A percentile compares a stretch with the other conserved stretches of the same genome.
phyloP scores from a whole-genome alignment of 2,329 filamentous ascomycete species.

The Pseudogymnoascus sp. region DNA sequence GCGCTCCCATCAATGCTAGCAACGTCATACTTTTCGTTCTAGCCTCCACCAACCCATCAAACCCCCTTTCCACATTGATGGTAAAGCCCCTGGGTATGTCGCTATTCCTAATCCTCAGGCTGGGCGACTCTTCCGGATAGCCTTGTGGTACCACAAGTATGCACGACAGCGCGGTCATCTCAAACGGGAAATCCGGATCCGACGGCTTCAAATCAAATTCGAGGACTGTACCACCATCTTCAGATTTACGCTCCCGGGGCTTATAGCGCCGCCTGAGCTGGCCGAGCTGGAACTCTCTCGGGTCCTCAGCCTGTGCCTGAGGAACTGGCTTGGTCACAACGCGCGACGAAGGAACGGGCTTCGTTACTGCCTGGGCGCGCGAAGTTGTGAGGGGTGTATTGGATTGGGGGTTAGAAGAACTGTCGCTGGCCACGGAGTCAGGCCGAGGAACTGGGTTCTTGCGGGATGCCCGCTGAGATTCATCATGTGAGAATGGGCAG shows the following conservation, averaged over 20 bases:
- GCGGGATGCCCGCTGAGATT: slow-evolving; percentile 18
- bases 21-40: slow-evolving; percentile 49
- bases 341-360: slow-evolving; percentile 31
- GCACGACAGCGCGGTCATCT: slow-evolving; percentile 60
- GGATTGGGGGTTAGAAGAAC: slow-evolving; percentile 13
- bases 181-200: slow-evolving; percentile 77
- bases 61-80: slow-evolving; percentile 69
- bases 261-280: slow-evolving; percentile 62
- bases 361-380: slow-evolving; percentile 24
- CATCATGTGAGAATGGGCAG: slow-evolving; percentile 42
- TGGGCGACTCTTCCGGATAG: slow-evolving; percentile 53
- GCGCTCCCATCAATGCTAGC: slow-evolving; percentile 55
- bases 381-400: slow-evolving; percentile 8
- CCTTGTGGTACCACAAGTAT: slow-evolving; percentile 52
- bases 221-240: slow-evolving; percentile 45
- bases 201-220: slow-evolving; percentile 61
- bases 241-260: slow-evolving; percentile 28
- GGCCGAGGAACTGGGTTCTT: slow-evolving; percentile 12
- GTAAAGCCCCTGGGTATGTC: slow-evolving; percentile 64
- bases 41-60: slow-evolving; percentile 49
- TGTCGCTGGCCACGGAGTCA: slow-evolving; percentile 13
- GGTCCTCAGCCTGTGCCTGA: slow-evolving; percentile 54
- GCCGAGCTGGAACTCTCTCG: slow-evolving; percentile 63
- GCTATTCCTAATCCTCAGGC: slow-evolving; percentile 56
- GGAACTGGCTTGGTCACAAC: slow-evolving; percentile 59